Evolutionary conservation across 345 rosid genomes (phyloP).

Genomic region (Pseudoturritis turrita): DNA sequence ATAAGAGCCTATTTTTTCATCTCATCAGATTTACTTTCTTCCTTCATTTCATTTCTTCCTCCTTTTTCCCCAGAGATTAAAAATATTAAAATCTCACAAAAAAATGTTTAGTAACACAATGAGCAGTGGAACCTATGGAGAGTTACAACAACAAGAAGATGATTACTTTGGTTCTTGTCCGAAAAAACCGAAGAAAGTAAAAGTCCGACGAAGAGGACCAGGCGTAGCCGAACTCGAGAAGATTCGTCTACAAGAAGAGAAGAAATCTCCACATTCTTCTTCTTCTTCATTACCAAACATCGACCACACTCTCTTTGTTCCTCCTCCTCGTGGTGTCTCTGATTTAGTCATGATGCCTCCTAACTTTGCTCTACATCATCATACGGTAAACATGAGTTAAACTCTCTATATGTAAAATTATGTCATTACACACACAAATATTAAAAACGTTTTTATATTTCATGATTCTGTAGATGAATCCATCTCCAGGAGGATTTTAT

Average conservation of each 20-base stretch:
- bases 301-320: constrained; percentile 1
- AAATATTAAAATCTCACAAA: too few relatives aligned
- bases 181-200: constrained; percentile 38
- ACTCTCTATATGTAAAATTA: neutral
- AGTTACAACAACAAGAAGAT: neutral
- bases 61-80: neutral
- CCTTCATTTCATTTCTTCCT: constrained; percentile 31
- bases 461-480: constrained; percentile 34
- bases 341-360: neutral
- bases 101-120: constrained; percentile 54
- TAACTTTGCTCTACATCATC: constrained; percentile 1
- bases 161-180: constrained; percentile 29
- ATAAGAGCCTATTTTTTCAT: constrained; percentile 36
- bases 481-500: constrained; percentile 26
- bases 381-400: neutral
- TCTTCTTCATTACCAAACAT: neutral
- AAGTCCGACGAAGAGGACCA: constrained; percentile 58
- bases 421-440: neutral
- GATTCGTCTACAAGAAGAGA: constrained; percentile 47
- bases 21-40: constrained; percentile 44
- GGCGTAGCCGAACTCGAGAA: constrained; percentile 77
- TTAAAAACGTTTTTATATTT: neutral
- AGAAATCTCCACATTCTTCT: constrained; percentile 22
- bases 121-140: constrained; percentile 36
- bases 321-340: neutral